Evolutionary conservation across 2,329 filamentous ascomycete genomes (phyloP), one percentile per base, ranked within the genome.

Genomic region (Penicillium rolfsii): DNA sequence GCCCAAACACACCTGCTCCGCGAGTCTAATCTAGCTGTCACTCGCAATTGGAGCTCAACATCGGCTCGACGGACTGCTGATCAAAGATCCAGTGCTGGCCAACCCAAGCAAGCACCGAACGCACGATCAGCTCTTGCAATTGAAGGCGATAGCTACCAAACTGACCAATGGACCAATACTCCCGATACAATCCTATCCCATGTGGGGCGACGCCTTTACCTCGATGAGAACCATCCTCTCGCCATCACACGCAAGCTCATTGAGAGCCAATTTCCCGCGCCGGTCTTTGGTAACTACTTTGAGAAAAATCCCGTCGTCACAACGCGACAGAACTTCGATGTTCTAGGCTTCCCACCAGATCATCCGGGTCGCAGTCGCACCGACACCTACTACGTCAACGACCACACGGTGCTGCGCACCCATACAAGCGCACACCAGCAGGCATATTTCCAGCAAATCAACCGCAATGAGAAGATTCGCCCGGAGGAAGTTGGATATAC

Each of bases 371-470:
- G 95, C 54, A 91, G 87, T 66, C 87, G 87, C 67, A 94, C 91
- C 14, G 95, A 99, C 78, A 98, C 95, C 0, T 99, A 98, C 82
- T 99, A 99, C 77, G 80, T 99, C 72, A 97, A 97, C 79, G 82
- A 88, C 67, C 79, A 86, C 55, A 96, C 91, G 0, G 88, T 99
- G 1, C 81, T 99, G 45, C 86, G 95, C 59, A 99, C 95, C 0
- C 95, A 99, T 76, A 98, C 94, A 2, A 95, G 91, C 67, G 95
- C 95, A 0, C 95, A 99, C 74, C 92, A 99, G 87, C 91, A 70
- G 87, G 95, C 73, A 84, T 90, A 61, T 91, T 98, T 83, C 83
- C 88, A 67, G 82, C 85, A 61, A 87, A 93, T 77, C 79, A 85
- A 71, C 45, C 68, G 70, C 28, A 78, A 79, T 52, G 74, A 77